A percentile compares a stretch with the other conserved stretches of the same genome.
Evolutionary conservation across 108 stramenopile species (phyloP).

Genomic region (Cyclotella sp.): DNA sequence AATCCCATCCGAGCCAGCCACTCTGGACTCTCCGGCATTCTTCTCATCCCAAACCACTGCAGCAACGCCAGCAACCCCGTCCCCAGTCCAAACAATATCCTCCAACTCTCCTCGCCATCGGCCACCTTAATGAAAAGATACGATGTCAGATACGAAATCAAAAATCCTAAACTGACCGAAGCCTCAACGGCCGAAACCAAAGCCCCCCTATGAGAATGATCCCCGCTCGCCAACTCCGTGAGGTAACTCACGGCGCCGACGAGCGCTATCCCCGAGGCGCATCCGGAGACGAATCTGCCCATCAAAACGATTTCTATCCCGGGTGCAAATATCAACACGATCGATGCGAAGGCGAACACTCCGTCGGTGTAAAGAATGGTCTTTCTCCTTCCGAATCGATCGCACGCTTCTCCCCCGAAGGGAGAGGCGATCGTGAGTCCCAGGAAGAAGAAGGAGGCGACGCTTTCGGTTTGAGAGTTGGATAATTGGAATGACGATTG

Average conservation of each 20-base stretch:
- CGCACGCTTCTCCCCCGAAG: conserved; percentile 46
- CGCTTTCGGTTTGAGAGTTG: conserved; percentile 41
- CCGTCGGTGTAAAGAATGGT: conserved; percentile 45
- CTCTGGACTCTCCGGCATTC: conserved; percentile 62
- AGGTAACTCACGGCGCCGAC: conserved; percentile 51
- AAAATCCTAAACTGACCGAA: conserved; percentile 47
- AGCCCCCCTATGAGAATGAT: conserved; percentile 49
- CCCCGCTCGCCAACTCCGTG: conserved; percentile 42
- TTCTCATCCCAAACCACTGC: conserved; percentile 57
- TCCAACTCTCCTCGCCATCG: conserved; percentile 52
- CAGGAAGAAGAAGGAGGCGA: conserved; percentile 46
- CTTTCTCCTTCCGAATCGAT: conserved; percentile 40
- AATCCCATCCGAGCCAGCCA: conserved; percentile 57
- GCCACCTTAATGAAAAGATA: conserved; percentile 27
- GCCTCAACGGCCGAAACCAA: conserved; percentile 51
- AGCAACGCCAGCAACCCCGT: conserved; percentile 46
- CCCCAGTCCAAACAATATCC: conserved; percentile 57
- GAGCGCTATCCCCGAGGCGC: conserved; percentile 40
- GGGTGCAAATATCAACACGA: conserved; percentile 37
- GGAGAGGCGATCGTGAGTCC: conserved; percentile 49
- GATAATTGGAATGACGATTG: conserved; percentile 43
- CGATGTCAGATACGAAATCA: conserved; percentile 41
- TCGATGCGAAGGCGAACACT: conserved; percentile 35
- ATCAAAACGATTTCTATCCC: conserved; percentile 30
- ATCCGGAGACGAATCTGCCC: conserved; percentile 47